phyloP scores from a whole-genome alignment of 257 asterid genomes.

The Penstemon barbatus region DNA sequence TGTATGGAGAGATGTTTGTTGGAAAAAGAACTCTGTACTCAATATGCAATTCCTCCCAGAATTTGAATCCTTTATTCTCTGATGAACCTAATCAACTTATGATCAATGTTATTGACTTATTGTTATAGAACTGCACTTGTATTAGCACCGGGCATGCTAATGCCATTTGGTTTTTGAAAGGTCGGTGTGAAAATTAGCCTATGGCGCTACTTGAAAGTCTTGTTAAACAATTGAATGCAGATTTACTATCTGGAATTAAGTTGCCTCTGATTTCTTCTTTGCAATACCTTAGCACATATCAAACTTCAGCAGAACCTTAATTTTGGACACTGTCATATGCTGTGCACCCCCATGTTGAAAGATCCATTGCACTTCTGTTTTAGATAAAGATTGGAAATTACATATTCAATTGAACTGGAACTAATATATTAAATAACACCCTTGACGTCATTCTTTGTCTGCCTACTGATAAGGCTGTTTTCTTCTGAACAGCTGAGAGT shows the following conservation, averaged over 20 bases:
- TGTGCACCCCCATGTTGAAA: neutral
- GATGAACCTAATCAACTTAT: neutral
- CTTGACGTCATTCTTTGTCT: constrained; percentile 3
- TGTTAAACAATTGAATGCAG: neutral
- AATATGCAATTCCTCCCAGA: neutral
- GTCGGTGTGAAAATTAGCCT: constrained; percentile 1
- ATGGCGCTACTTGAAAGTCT: neutral
- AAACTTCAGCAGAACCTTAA: constrained; percentile 4
- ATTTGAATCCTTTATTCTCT: neutral
- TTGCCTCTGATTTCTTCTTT: neutral
- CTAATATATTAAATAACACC: constrained; percentile 1
- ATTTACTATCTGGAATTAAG: neutral
- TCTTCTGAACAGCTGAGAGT: constrained; percentile 37
- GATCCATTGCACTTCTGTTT: neutral
- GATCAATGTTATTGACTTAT: constrained; percentile 11
- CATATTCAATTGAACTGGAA: neutral
- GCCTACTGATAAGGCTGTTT: constrained; percentile 23
- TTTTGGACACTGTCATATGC: constrained; percentile 4
- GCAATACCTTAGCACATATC: constrained; percentile 10
- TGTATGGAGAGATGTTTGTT: constrained; percentile 4
- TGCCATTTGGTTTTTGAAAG: neutral
- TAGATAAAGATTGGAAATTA: neutral
- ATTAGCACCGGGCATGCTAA: neutral
- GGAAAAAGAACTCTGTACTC: neutral
- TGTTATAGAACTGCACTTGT: neutral